phyloP scores from a whole-genome alignment of 768 basidiomycete species.

The Symmetrospora coprosmae region DNA sequence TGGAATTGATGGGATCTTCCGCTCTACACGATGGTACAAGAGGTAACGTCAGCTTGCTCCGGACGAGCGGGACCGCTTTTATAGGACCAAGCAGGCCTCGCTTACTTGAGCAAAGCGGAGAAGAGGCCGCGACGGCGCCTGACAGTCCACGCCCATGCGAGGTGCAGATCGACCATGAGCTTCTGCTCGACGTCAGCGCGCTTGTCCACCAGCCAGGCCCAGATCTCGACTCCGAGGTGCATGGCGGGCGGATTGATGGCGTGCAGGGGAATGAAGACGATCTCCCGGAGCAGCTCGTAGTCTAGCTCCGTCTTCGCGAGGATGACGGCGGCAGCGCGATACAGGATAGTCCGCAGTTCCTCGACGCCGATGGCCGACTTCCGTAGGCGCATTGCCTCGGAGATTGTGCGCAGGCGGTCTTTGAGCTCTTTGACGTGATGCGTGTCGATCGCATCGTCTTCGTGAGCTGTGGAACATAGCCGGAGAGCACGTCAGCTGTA shows the following conservation, averaged over 20 bases:
- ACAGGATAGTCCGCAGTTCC: constrained; percentile 69
- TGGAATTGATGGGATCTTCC: constrained; percentile 70
- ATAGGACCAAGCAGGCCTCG: constrained; percentile 11
- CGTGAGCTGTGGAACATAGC: neutral
- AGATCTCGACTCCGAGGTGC: constrained; percentile 75
- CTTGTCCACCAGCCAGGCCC: constrained; percentile 90
- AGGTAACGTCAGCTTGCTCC: neutral
- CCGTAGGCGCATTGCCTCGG: constrained; percentile 53
- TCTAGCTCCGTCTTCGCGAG: constrained; percentile 60
- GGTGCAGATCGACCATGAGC: constrained; percentile 67
- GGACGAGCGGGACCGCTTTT: too few relatives aligned
- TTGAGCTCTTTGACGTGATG: constrained; percentile 54
- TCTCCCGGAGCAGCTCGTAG: constrained; percentile 65
- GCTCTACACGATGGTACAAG: constrained; percentile 51
- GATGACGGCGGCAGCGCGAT: constrained; percentile 69
- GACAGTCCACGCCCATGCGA: constrained; percentile 76
- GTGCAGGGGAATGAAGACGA: constrained; percentile 76
- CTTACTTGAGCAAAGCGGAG: constrained; percentile 64
- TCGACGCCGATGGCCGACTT: constrained; percentile 57
- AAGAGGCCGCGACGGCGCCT: constrained; percentile 67
- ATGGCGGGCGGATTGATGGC: constrained; percentile 75
- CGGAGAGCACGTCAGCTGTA: neutral
- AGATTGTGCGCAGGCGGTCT: constrained; percentile 40
- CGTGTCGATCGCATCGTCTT: neutral
- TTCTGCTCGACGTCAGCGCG: constrained; percentile 66